Base-by-base conservation (phyloP, 345 rosid genomes). In the Arabis hirsuta region DNA sequence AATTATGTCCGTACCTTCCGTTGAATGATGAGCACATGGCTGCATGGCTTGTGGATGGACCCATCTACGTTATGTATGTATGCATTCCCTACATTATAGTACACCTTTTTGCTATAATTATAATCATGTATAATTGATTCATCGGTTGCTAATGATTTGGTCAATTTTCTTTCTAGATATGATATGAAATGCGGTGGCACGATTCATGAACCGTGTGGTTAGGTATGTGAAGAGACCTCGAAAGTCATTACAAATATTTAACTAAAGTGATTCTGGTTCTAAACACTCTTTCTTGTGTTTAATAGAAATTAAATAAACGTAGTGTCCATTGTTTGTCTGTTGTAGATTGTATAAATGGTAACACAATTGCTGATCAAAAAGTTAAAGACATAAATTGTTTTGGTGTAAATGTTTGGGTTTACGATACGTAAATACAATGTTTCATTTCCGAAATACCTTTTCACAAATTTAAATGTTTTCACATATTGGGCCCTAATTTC, bases 1-100 rank as follows among this genome's bases (percentile, higher is more conserved):
- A 66, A 58, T 41, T 20, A 52, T 32, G 31, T 67, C 69, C 63
- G 78, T 74, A 74, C 73, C 72, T 66, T 73, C 72, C 67, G 67
- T 39, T 73, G 46, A 47, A 58, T 58, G 69, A 43, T 53, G 11
- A 26, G 61, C 72, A 73, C 66, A 66, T 65, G 72, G 67, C 39
- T 66, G 53, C 61, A 56, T 73, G 72, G 54, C 20, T 38, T 31
- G 22, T 44, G 41, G 43, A 58, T 57, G 66, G 72, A 66, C 67
- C 67, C 78, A 31, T 66, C 44, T 73, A 44, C 44, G 13, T 65
- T 58, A 46, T 64, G 32, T 27, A 39, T 41, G 24, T 46, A 46
- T 44, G 61, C 29, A 42, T 53, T 54, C 24, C 12, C 43, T 13
- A 45, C 69, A 9, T 13, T 62, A 24, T 34, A 11, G 36, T 43